Evolutionary conservation across 2,329 filamentous ascomycete species (phyloP).

Genomic region (Trichophyton schoenleinii): DNA sequence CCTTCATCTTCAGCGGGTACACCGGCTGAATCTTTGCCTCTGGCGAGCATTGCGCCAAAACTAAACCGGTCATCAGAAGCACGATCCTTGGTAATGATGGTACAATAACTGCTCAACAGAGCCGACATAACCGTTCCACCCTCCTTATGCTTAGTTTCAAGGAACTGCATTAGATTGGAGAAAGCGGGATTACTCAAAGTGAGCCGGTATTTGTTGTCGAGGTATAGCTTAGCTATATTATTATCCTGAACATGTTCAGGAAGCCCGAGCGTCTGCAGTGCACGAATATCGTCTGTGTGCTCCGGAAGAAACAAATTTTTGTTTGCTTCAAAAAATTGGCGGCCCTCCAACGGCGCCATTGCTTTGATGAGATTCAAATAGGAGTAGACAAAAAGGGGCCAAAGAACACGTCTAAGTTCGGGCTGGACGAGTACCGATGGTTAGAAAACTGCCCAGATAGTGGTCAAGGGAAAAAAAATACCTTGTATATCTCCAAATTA

Average conservation of each 20-base stretch:
- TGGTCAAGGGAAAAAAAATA: conserved; percentile 21
- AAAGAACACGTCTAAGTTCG: conserved; percentile 74
- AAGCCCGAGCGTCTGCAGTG: conserved; percentile 59
- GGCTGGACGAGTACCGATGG: conserved; percentile 41
- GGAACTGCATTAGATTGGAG: conserved; percentile 69
- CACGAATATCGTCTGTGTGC: conserved; percentile 67
- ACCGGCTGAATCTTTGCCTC: conserved; percentile 42
- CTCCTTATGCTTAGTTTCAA: conserved; percentile 73
- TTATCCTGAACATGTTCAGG: conserved; percentile 70
- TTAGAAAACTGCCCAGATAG: conserved; percentile 6
- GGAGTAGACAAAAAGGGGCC: conserved; percentile 90
- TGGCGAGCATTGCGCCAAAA: conserved; percentile 47
- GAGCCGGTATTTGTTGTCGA: conserved; percentile 75
- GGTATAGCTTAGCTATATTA: conserved; percentile 65
- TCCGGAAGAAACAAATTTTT: conserved; percentile 59
- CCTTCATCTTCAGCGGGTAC: conserved; percentile 55
- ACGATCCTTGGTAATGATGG: conserved; percentile 48
- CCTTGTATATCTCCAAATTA: conserved; percentile 88
- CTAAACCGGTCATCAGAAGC: conserved; percentile 46
- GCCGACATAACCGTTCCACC: conserved; percentile 68
- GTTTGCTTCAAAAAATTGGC: conserved; percentile 58
- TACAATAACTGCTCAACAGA: conserved; percentile 52
- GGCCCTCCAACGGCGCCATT: conserved; percentile 58
- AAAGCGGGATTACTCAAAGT: conserved; percentile 79
- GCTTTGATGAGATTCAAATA: conserved; percentile 68